Percentiles rank a stretch among this genome's conserved stretches.
phyloP scores from a whole-genome alignment of 129 eudicot species.

The Artemisia argyi region DNA sequence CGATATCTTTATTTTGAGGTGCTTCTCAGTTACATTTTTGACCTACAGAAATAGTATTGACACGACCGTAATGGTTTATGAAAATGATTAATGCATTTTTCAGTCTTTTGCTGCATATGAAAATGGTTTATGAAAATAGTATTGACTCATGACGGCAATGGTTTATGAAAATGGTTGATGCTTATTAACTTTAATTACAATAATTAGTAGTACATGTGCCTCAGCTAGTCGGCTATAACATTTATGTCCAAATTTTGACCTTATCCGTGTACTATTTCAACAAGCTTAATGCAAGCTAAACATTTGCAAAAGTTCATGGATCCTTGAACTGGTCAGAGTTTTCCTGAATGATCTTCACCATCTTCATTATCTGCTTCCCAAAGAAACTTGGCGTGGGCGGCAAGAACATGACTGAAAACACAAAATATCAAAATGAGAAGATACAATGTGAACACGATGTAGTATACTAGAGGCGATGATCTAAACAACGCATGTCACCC shows the following conservation, averaged over 20 bases:
- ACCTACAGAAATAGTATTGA: constrained; percentile 33
- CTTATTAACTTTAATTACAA: no score
- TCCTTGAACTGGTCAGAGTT: not conserved
- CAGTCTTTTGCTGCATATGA: not conserved
- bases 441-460: not conserved
- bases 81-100: constrained; percentile 11
- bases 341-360: not conserved
- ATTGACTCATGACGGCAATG: constrained; percentile 14
- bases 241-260: not conserved
- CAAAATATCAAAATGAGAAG: not conserved
- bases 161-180: constrained; percentile 5
- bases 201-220: no score
- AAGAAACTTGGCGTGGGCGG: constrained; percentile 71
- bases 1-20: constrained; percentile 23
- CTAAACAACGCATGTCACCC: not conserved
- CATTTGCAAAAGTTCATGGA: constrained; percentile 9
- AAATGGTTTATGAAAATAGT: constrained; percentile 26
- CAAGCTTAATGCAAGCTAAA: not conserved
- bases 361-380: constrained; percentile 62
- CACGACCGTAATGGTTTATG: constrained; percentile 21
- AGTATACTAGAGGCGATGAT: not conserved
- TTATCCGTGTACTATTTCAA: not conserved
- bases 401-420: constrained; percentile 56
- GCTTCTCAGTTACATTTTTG: constrained; percentile 33
- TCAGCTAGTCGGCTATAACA: no score